A percentile compares a stretch with the other conserved stretches of the same genome.
Evolutionary conservation across 805 yeast species (phyloP).

Genomic region (Candida schatavii): DNA sequence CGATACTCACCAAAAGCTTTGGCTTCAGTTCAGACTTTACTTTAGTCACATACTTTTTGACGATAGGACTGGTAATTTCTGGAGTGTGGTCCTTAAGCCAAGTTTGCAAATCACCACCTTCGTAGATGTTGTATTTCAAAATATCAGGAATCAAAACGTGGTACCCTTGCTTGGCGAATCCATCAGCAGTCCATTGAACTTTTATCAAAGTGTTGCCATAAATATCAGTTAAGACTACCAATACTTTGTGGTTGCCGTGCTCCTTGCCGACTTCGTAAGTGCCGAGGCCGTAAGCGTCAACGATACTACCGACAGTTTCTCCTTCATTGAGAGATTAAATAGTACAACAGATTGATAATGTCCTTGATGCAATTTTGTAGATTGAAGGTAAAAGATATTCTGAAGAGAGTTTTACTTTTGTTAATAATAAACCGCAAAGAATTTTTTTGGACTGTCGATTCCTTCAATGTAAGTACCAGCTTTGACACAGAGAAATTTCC

Average conservation of each 20-base stretch:
- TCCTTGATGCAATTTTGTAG: conserved; percentile 49
- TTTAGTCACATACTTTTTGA: conserved; percentile 4
- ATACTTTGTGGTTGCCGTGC: conserved; percentile 15
- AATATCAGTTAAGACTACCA: conserved; percentile 27
- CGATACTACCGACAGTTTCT: conserved; percentile 20
- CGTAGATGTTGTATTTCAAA: conserved; percentile 27
- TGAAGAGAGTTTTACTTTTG: too few species aligned
- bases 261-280: conserved; percentile 25
- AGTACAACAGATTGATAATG: conserved; percentile 51
- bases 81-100: conserved; percentile 9
- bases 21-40: conserved; percentile 1
- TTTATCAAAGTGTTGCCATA: conserved; percentile 25
- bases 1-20: conserved; percentile 14
- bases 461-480: too few species aligned
- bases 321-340: conserved; percentile 36
- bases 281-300: conserved; percentile 22
- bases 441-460: too few species aligned
- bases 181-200: conserved; percentile 27
- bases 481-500: too few species aligned
- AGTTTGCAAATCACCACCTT: conserved; percentile 6
- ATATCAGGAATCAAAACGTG: conserved; percentile 31
- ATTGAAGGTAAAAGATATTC: too few species aligned
- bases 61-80: conserved; percentile 11
- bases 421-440: too few species aligned
- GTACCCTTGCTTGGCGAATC: conserved; percentile 14